Percentiles rank a stretch among this genome's conserved stretches.
These are phyloP conservation scores for Thymus mandschuricus DNA, from an alignment of 257 asterid genomes.

Conservation along the genomic window DNA sequence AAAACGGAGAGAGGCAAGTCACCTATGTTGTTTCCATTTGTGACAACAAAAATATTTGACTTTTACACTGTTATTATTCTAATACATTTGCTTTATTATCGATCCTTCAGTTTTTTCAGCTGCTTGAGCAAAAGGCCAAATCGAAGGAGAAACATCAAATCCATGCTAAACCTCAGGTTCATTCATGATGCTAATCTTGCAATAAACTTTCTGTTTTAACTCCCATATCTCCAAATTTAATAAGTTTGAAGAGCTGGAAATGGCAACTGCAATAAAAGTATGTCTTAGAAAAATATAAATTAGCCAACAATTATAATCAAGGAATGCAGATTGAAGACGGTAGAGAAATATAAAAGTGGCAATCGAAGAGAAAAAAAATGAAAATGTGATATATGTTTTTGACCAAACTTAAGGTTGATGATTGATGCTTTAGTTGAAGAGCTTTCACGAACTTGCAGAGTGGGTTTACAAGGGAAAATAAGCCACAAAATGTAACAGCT, in stretches of 20 bases:
- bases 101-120: slow-evolving; percentile 61
- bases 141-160: slow-evolving; percentile 46
- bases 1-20: slow-evolving; percentile 80
- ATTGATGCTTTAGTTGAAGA: not conserved
- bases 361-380: not conserved
- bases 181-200: slow-evolving; percentile 14
- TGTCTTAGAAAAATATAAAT: not conserved
- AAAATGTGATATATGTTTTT: not conserved
- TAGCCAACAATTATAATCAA: not conserved
- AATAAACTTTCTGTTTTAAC: slow-evolving; percentile 6
- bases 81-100: slow-evolving; percentile 24
- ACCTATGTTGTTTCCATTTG: not conserved
- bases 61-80: slow-evolving; percentile 26
- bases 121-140: slow-evolving; percentile 63
- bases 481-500: slow-evolving; percentile 14
- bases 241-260: not conserved
- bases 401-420: slow-evolving; percentile 3
- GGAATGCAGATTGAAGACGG: not conserved
- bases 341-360: not conserved
- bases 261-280: not conserved
- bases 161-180: slow-evolving; percentile 61
- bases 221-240: slow-evolving; percentile 4
- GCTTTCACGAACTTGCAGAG: not conserved
- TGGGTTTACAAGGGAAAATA: slow-evolving; percentile 19
- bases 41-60: not conserved